Evolutionary conservation across 2,329 filamentous ascomycete species (phyloP), one percentile per base, ranked within the genome.

Genomic region (Aspergillus sp.): DNA sequence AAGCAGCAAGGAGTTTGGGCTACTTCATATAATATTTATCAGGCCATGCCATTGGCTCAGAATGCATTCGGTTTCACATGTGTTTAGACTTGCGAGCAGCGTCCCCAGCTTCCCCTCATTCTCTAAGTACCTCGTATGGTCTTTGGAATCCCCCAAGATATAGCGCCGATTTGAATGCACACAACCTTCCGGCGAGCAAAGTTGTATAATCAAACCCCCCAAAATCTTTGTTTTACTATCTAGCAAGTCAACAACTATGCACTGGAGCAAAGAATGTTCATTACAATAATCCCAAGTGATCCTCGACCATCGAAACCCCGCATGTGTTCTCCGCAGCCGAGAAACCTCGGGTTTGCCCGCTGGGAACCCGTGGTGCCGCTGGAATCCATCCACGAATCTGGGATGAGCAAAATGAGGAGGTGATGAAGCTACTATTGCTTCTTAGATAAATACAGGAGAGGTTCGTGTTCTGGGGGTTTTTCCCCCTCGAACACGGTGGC

Each of bases 271-370:
- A 7, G 25, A 28, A 28, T 28, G 25, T 28, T 28, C 25, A 28
- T 28, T 28, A 28, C 25, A 43, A 43, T 43, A 8, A 4, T 43
- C 8, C 11, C 3, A 43, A n/a, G 38, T 11, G 38, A 46, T 19
- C 17, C n/a, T 25, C 25, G 34, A 41, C 30, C 28, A 23, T 38
- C 22, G 9, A 8, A 55, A 60, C 59, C 59, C 59, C 59, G 59
- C 59, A 60, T 53, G 15, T 22, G 28, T 56, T 52, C 59, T 60
- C 48, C 47, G 47, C 59, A 60, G 48, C 59, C 59, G 59, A 60
- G 59, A 60, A 57, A 53, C 59, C 59, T 60, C 59, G 59, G 59
- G 31, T 50, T 54, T 46, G 43, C 11, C 30, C 25, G 31, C 25
- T 23, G 38, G 51, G 22, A 34, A 54, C n/a, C 50, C n/a, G 46